Evolutionary conservation across 768 basidiomycete species (phyloP).

Genomic region (Butyriboletus loyo): DNA sequence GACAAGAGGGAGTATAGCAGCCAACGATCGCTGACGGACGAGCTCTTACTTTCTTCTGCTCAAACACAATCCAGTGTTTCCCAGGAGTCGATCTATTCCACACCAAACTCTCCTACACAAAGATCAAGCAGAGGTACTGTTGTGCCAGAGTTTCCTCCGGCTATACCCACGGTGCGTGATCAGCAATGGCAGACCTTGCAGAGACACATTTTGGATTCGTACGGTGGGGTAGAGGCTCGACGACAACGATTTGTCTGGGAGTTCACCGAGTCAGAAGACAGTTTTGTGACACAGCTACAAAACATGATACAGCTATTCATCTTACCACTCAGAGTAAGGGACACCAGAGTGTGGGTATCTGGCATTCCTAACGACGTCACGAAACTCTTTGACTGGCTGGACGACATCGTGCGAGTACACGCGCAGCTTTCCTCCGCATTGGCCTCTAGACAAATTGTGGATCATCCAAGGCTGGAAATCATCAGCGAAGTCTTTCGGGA

Average conservation of each 20-base stretch:
- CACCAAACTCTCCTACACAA: conserved; percentile 8
- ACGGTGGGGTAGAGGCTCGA: conserved; percentile 51
- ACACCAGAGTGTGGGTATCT: conserved; percentile 71
- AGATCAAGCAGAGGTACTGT: conserved; percentile 8
- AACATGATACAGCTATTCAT: conserved; percentile 72
- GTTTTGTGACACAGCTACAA: conserved; percentile 64
- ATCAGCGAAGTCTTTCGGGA: conserved; percentile 57
- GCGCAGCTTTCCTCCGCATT: conserved; percentile 54
- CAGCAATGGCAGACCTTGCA: conserved; percentile 24
- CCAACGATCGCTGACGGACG: conserved; percentile 5
- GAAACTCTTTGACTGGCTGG: conserved; percentile 82
- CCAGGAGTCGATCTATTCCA: conserved; percentile 27
- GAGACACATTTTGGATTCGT: conserved; percentile 22
- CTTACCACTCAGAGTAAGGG: conserved; percentile 68
- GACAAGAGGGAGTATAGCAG: background rate
- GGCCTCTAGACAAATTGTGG: conserved; percentile 37
- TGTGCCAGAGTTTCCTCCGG: conserved; percentile 8
- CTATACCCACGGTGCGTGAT: conserved; percentile 9
- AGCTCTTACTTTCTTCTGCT: conserved; percentile 10
- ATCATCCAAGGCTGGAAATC: conserved; percentile 44
- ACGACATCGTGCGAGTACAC: conserved; percentile 82
- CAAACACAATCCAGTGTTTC: conserved; percentile 19
- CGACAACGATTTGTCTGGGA: conserved; percentile 69
- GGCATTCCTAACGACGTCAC: conserved; percentile 73
- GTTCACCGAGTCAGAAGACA: conserved; percentile 63